Conservation (phyloP, 495 filamentous ascomycete genomes). For the Physcia stellaris region DNA sequence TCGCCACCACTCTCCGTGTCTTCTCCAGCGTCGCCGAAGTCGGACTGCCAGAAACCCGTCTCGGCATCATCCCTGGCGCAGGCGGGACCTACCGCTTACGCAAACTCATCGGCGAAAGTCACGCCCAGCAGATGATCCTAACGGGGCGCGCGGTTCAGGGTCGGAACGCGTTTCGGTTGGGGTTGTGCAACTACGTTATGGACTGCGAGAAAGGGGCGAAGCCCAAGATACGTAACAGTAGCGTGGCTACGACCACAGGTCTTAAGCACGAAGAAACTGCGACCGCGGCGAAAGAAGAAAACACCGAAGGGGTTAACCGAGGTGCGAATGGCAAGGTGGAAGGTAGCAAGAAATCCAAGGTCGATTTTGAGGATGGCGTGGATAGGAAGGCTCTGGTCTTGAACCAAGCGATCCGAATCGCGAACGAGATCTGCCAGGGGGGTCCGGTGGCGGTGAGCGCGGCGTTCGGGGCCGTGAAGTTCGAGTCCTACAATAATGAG, state of each 20-base stretch:
- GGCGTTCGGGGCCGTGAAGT: constrained; percentile 54
- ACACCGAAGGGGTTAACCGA: constrained; percentile 15
- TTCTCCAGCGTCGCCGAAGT: constrained; percentile 59
- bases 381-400: constrained; percentile 54
- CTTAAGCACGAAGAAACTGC: constrained; percentile 37
- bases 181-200: constrained; percentile 71
- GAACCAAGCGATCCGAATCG: constrained; percentile 61
- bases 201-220: no score
- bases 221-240: no score
- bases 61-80: constrained; percentile 89
- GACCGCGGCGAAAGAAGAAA: no score
- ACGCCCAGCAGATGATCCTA: constrained; percentile 72
- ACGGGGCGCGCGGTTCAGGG: constrained; percentile 72
- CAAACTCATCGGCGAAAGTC: constrained; percentile 52
- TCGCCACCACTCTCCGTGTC: constrained; percentile 76
- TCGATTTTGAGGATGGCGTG: constrained; percentile 27
- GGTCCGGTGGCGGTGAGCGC: constrained; percentile 67
- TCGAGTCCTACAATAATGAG: constrained; percentile 51
- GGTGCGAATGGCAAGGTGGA: constrained; percentile 22
- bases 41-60: constrained; percentile 76
- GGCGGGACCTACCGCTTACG: constrained; percentile 84
- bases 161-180: constrained; percentile 69
- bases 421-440: constrained; percentile 71
- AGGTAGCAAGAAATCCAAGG: constrained; percentile 19
- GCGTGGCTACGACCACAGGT: constrained; percentile 3